These are phyloP conservation scores for Incumbomyces lentus DNA, from an alignment of 2,329 filamentous ascomycete genomes.

Conservation along the genomic window DNA sequence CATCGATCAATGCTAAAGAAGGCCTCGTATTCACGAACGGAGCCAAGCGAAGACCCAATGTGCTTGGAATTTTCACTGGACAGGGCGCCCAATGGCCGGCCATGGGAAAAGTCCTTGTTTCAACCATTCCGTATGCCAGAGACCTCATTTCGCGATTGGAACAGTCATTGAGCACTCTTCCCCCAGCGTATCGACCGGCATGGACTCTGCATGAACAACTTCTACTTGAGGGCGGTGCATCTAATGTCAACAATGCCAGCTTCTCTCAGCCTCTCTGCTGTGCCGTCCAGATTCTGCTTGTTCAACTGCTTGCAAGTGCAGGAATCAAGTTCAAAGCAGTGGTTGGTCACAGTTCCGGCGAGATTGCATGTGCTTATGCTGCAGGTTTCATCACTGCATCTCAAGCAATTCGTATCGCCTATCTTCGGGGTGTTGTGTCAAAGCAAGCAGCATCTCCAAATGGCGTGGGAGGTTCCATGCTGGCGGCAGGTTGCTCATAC, in stretches of 20 bases:
- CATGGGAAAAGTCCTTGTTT: conserved; percentile 13
- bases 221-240: background rate
- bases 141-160: conserved; percentile 7
- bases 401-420: conserved; percentile 23
- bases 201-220: conserved; percentile 17
- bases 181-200: conserved; percentile 17
- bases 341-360: conserved; percentile 23
- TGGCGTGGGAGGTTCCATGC: conserved; percentile 22
- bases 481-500: conserved; percentile 26
- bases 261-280: conserved; percentile 15
- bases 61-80: conserved; percentile 15
- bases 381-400: conserved; percentile 19
- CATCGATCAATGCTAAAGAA: too few relatives aligned
- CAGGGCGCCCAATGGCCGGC: conserved; percentile 17
- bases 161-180: conserved; percentile 7
- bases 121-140: conserved; percentile 7
- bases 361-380: conserved; percentile 21
- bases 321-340: conserved; percentile 11
- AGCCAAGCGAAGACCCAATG: background rate
- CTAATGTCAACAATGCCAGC: conserved; percentile 8
- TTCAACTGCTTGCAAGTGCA: conserved; percentile 17
- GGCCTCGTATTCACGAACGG: background rate
- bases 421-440: conserved; percentile 20
- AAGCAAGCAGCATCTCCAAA: background rate
- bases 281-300: conserved; percentile 18